Evolutionary conservation across 1,139 yeast genomes (phyloP), one percentile per base, ranked within the genome.

Genomic region (Magnusiomyces paraingens): DNA sequence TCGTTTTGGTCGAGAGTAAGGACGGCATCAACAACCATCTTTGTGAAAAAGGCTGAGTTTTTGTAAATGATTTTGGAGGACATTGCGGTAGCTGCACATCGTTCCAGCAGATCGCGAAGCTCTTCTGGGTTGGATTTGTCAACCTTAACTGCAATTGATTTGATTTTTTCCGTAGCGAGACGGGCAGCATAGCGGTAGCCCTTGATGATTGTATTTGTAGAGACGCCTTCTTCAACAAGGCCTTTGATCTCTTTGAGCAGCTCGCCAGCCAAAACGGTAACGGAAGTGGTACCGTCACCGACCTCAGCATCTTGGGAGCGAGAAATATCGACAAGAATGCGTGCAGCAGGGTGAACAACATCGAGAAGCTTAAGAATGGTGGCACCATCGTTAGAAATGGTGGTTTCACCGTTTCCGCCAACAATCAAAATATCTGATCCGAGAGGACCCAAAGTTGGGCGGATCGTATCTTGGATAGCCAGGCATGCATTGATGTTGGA

Each of bases 201-300:
- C 70, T 89, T 88, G 62, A 85, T 79, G 59, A 93, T 87, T 53
- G 90, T 80, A 66, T 89, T 95, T 3, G 97, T 84, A 29, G 96
- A 86, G 60, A 93, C 88, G 42, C 97, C 97, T 71, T 93, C 99
- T 71, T 93, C 99, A 58, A 93, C 88, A 66, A 91, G 93, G 40
- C 80, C 72, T 68, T 89, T 90, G 62, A 94, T 83, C 70, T 93
- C 98, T 68, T 89, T 89, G 71, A 93, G 79, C 60, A 93, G 79
- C 72, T 93, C 99, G 55, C 98, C 97, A 1, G 99, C 98, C 60
- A 93, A 73, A 49, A 93, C 79, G 0, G 98, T 89, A 14, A 94
- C 99, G 44, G 96, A 84, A 0, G 99, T 93, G 44, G 99, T 93
- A 61, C 99, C 99, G 70, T 93, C 99, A 59, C 99, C 99, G 55